A percentile compares a stretch with the other conserved stretches of the same genome.
These are phyloP conservation scores for Coemansia javaensis DNA, from an alignment of 192 early-diverging fungal species.

Conservation along the genomic window DNA sequence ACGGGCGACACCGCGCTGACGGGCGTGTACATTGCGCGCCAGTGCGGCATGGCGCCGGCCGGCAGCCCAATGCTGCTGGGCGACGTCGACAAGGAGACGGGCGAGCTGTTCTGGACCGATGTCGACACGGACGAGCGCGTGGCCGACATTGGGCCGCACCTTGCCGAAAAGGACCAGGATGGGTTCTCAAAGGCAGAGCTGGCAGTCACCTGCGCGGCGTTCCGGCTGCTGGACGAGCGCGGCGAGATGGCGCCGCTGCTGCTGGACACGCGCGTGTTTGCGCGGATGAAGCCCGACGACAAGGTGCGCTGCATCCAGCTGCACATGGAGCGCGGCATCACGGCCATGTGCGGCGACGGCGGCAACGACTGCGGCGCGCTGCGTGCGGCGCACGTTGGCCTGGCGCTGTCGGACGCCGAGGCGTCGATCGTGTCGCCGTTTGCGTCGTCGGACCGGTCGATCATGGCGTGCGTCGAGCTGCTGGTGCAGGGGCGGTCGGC, in stretches of 20 bases:
- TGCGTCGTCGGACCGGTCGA: constrained; percentile 58
- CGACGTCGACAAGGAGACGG: constrained; percentile 46
- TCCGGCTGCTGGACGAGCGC: constrained; percentile 48
- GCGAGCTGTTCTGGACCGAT: constrained; percentile 55
- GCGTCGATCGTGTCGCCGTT: constrained; percentile 81
- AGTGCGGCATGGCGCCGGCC: constrained; percentile 21
- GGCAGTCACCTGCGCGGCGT: constrained; percentile 69
- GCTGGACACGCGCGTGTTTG: constrained; percentile 69
- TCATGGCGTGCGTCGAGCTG: constrained; percentile 57
- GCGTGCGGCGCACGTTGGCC: constrained; percentile 72
- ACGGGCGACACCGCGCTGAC: constrained; percentile 77
- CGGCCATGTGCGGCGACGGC: constrained; percentile 83
- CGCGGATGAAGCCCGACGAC: constrained; percentile 64
- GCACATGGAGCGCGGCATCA: constrained; percentile 70
- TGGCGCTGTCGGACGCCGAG: constrained; percentile 75
- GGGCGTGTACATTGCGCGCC: constrained; percentile 67
- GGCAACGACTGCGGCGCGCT: constrained; percentile 83
- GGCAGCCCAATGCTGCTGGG: constrained; percentile 42
- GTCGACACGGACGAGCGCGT: constrained; percentile 52
- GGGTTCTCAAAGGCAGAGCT: constrained; percentile 53
- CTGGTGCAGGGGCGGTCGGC: constrained; percentile 53
- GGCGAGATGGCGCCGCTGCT: constrained; percentile 52
- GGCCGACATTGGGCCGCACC: constrained; percentile 11
- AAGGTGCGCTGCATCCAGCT: constrained; percentile 67
- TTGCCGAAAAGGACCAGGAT: constrained; percentile 8